These are phyloP conservation scores for Dictyostelium capitatum DNA, from an alignment of 78 protist genomes.

Conservation along the genomic window DNA sequence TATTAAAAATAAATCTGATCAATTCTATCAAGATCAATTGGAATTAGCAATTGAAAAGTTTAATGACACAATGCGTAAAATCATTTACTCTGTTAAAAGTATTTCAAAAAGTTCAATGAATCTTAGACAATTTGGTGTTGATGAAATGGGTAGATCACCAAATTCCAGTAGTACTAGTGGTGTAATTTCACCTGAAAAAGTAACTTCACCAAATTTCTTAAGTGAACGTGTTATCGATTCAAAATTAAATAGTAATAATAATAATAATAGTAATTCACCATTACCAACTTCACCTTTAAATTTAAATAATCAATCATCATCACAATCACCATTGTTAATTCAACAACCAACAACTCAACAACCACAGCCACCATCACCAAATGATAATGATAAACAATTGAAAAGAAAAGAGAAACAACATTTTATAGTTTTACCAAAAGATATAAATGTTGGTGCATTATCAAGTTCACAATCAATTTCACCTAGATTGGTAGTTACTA, in stretches of 20 bases:
- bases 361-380: neutral
- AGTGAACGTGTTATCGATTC: neutral
- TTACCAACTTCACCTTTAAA: neutral
- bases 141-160: conserved; percentile 30
- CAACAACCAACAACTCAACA: neutral
- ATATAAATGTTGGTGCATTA: neutral
- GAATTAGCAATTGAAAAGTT: conserved; percentile 64
- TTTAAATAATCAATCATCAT: neutral
- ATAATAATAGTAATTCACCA: neutral
- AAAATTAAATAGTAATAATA: neutral
- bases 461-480: neutral
- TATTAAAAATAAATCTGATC: conserved; percentile 43
- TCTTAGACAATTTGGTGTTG: conserved; percentile 21
- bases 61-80: conserved; percentile 53
- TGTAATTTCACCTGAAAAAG: conserved; percentile 10
- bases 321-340: conserved; percentile 14
- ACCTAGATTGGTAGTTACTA: neutral
- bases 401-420: conserved; percentile 29
- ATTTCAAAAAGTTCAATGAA: conserved; percentile 29
- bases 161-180: too few species aligned
- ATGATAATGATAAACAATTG: conserved; percentile 12
- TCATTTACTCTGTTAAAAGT: conserved; percentile 39
- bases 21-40: conserved; percentile 67
- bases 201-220: neutral
- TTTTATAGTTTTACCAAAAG: conserved; percentile 1